Evolutionary conservation across 2,329 filamentous ascomycete species (phyloP).

Genomic region (Calonectria pteridis): DNA sequence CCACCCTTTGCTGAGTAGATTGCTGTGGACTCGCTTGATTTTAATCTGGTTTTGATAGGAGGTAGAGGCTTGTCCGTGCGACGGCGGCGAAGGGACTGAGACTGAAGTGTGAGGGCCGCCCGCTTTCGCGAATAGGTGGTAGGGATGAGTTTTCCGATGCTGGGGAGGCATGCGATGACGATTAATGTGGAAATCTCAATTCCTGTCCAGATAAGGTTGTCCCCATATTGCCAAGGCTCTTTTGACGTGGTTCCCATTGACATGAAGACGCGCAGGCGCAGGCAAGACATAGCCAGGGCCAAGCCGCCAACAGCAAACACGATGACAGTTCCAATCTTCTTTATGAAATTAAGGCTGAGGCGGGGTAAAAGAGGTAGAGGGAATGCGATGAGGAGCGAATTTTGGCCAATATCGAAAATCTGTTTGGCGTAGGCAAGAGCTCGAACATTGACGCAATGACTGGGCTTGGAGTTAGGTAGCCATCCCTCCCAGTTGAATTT

Average conservation of each 20-base stretch:
- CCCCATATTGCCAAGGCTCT: constrained; percentile 57
- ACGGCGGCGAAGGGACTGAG: neutral
- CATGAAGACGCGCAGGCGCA: constrained; percentile 52
- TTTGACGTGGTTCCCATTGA: constrained; percentile 50
- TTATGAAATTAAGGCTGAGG: constrained; percentile 54
- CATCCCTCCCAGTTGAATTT: constrained; percentile 51
- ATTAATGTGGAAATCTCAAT: constrained; percentile 58
- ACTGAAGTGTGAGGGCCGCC: neutral
- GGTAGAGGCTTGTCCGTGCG: constrained; percentile 9
- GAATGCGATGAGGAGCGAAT: constrained; percentile 58
- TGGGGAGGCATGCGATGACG: constrained; percentile 56
- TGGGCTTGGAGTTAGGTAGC: constrained; percentile 20
- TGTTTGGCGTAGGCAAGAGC: constrained; percentile 57
- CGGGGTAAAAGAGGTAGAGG: constrained; percentile 56
- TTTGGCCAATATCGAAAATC: constrained; percentile 60
- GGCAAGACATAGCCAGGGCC: constrained; percentile 51
- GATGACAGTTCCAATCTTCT: constrained; percentile 57
- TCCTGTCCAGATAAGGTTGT: constrained; percentile 58
- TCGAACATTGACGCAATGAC: constrained; percentile 38
- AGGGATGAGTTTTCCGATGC: constrained; percentile 45
- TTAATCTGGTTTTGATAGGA: constrained; percentile 11
- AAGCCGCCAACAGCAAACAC: constrained; percentile 61
- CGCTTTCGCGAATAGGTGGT: constrained; percentile 1
- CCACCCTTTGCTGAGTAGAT: neutral
- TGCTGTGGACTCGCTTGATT: constrained; percentile 12